Evolutionary conservation across 345 rosid genomes (phyloP).

Genomic region (Sonneratia caseolaris): DNA sequence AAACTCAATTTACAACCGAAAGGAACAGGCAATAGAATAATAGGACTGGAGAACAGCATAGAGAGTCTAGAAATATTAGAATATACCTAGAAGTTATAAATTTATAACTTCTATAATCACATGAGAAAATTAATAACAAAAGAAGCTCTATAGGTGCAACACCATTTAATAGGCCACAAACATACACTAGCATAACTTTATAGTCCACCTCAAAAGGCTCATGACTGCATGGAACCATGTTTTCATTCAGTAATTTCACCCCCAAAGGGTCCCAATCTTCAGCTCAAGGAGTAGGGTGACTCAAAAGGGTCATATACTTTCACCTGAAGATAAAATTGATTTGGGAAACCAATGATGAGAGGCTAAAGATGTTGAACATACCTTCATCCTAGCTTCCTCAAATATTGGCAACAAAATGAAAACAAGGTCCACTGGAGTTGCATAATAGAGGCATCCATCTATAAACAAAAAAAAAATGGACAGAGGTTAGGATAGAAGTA

Average conservation of each 20-base stretch:
- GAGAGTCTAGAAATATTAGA: neutral
- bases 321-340: neutral
- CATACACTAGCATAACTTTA: neutral
- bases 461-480: neutral
- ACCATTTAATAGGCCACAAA: neutral
- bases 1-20: neutral
- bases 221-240: neutral
- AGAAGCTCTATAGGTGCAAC: neutral
- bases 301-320: neutral
- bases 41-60: neutral
- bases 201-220: neutral
- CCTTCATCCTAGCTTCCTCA: slow-evolving; percentile 91
- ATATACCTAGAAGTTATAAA: neutral
- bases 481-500: slow-evolving; percentile 4
- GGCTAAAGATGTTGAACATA: slow-evolving; percentile 10
- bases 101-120: neutral
- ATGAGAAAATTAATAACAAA: neutral
- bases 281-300: neutral
- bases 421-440: slow-evolving; percentile 80
- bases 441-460: slow-evolving; percentile 77
- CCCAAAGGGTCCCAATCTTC: neutral
- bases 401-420: slow-evolving; percentile 72
- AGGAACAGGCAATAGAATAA: neutral
- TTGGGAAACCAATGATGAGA: neutral
- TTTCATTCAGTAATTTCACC: neutral